Percentiles rank a stretch among this genome's conserved stretches.
Conservation (phyloP, 108 stramenopile species). For the Fistulifera solaris region DNA sequence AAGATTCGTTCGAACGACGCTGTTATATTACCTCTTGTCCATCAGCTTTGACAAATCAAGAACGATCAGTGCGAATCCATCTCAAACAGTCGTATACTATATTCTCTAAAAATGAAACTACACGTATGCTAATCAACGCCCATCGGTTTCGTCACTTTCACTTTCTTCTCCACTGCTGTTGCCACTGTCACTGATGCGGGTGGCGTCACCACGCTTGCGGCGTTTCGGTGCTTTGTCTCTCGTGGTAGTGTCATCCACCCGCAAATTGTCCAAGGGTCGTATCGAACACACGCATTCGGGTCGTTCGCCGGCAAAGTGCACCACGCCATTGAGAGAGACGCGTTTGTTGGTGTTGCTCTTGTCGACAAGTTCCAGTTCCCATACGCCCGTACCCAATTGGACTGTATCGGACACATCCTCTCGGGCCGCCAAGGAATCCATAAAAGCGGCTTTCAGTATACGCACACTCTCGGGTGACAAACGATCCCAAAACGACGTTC, state of each 20-base stretch:
- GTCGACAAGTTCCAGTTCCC: constrained; percentile 49
- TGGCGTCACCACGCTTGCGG: constrained; percentile 1
- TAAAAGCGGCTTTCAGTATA: constrained; percentile 74
- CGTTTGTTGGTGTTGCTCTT: constrained; percentile 24
- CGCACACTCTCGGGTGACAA: constrained; percentile 61
- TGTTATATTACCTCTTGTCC: too few relatives aligned
- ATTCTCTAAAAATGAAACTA: too few relatives aligned
- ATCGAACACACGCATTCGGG: constrained; percentile 84
- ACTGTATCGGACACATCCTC: constrained; percentile 44
- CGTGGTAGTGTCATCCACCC: background rate
- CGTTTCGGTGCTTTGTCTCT: background rate
- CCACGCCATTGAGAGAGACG: constrained; percentile 69
- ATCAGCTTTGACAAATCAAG: too few relatives aligned
- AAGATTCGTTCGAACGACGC: too few relatives aligned
- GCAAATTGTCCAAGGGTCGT: constrained; percentile 27
- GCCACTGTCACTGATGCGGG: constrained; percentile 11
- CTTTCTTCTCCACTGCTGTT: constrained; percentile 6
- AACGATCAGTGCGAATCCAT: too few relatives aligned
- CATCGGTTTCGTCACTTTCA: constrained; percentile 2
- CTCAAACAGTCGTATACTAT: too few relatives aligned
- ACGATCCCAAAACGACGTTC: constrained; percentile 69
- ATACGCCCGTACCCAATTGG: constrained; percentile 57
- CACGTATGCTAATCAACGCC: too few relatives aligned
- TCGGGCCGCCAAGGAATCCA: constrained; percentile 76
- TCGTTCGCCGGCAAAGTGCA: constrained; percentile 65